These are phyloP conservation scores for Penicillium sp. DNA, from an alignment of 2,329 filamentous ascomycete genomes.

Conservation along the genomic window DNA sequence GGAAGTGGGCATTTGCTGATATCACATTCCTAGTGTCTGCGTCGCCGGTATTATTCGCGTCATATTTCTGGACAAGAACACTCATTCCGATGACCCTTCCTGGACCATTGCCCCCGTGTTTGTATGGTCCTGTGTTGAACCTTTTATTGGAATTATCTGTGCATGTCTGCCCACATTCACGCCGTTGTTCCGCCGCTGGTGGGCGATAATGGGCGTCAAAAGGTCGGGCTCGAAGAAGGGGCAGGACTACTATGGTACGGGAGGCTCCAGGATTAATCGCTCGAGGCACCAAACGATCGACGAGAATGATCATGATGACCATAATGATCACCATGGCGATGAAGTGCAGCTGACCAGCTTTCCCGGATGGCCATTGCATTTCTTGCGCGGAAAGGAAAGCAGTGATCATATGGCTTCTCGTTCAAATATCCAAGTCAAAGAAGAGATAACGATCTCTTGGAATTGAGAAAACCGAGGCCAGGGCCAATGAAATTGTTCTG, in stretches of 20 bases:
- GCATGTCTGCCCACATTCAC: slow-evolving; percentile 11
- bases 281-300: background rate
- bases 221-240: background rate
- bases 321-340: background rate
- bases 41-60: slow-evolving; percentile 10
- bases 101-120: slow-evolving; percentile 12
- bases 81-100: background rate
- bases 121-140: slow-evolving; percentile 12
- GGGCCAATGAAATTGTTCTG: no score
- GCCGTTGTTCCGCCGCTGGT: slow-evolving; percentile 10
- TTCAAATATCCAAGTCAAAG: background rate
- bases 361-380: slow-evolving; percentile 6
- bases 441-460: slow-evolving; percentile 2
- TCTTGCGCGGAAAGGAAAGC: background rate
- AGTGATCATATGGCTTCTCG: background rate
- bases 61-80: slow-evolving; percentile 2
- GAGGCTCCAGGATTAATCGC: background rate
- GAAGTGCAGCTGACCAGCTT: slow-evolving; percentile 6
- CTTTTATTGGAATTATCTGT: slow-evolving; percentile 9
- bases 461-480: background rate
- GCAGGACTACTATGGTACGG: background rate
- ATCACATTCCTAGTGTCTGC: background rate
- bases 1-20: background rate
- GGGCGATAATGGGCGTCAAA: background rate
- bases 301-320: background rate